A percentile compares a stretch with the other conserved stretches of the same genome.
phyloP scores from a whole-genome alignment of 805 yeast genomes.

The Cyberlindnera subsufficiens region DNA sequence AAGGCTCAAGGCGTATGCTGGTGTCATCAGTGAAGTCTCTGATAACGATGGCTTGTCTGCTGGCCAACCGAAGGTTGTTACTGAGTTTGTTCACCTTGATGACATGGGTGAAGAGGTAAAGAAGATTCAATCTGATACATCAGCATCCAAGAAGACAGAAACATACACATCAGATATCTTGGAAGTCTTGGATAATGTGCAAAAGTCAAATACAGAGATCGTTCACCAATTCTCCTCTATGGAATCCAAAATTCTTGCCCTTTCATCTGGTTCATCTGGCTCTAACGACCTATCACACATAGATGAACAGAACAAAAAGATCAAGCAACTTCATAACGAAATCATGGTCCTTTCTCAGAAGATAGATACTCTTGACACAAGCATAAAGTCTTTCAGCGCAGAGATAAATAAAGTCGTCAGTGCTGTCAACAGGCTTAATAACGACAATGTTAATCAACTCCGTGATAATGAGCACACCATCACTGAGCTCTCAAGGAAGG shows the following conservation, averaged over 20 bases:
- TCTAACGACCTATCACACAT: slow-evolving; percentile 17
- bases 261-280: slow-evolving; percentile 5
- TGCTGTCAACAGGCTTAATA: slow-evolving; percentile 14
- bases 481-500: slow-evolving; percentile 13
- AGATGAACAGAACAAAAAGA: slow-evolving; percentile 14
- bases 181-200: slow-evolving; percentile 8
- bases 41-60: slow-evolving; percentile 50
- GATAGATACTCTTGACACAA: background rate
- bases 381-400: background rate
- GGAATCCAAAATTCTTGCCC: slow-evolving; percentile 15
- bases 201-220: slow-evolving; percentile 16
- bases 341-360: slow-evolving; percentile 1
- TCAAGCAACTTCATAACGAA: slow-evolving; percentile 7
- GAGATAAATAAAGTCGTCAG: slow-evolving; percentile 4
- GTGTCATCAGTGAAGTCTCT: slow-evolving; percentile 47
- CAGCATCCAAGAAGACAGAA: slow-evolving; percentile 1
- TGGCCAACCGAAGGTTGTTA: slow-evolving; percentile 39
- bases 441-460: slow-evolving; percentile 18
- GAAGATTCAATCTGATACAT: slow-evolving; percentile 5
- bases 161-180: background rate
- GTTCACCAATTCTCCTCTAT: slow-evolving; percentile 8
- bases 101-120: slow-evolving; percentile 25
- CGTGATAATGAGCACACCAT: slow-evolving; percentile 20
- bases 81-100: slow-evolving; percentile 32
- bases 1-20: slow-evolving; percentile 48